phyloP scores from a whole-genome alignment of 352 stramenopile genomes.

The Phytophthora fragariaefolia region DNA sequence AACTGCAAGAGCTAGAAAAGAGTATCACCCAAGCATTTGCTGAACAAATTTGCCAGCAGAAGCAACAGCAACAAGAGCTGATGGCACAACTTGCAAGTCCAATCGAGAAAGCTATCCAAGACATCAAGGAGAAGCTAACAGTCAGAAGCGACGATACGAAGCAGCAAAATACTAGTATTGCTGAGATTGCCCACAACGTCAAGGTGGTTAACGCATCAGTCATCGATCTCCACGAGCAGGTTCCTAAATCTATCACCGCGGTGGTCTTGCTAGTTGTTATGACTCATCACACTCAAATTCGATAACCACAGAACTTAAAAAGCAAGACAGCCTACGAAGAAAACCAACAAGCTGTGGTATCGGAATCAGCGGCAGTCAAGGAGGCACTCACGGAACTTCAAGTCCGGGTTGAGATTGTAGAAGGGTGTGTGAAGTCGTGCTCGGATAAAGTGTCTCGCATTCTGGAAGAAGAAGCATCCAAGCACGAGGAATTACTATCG shows the following conservation, averaged over 20 bases:
- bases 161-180: conserved; percentile 13
- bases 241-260: conserved; percentile 13
- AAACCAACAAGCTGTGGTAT: conserved; percentile 12
- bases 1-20: conserved; percentile 25
- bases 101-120: conserved; percentile 34
- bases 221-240: conserved; percentile 39
- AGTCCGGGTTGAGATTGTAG: conserved; percentile 24
- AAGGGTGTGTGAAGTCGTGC: conserved; percentile 32
- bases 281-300: conserved; percentile 17
- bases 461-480: conserved; percentile 19
- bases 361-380: conserved; percentile 27
- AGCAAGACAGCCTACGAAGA: conserved; percentile 25
- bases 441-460: conserved; percentile 22
- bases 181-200: conserved; percentile 22
- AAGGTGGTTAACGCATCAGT: conserved; percentile 28
- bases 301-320: conserved; percentile 18
- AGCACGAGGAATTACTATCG: conserved; percentile 28
- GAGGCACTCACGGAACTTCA: conserved; percentile 30
- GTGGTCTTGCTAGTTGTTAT: not conserved
- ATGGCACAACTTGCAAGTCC: conserved; percentile 21
- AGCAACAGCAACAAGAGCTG: conserved; percentile 30
- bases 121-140: conserved; percentile 21
- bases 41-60: conserved; percentile 25
- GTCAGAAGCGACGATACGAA: conserved; percentile 10
- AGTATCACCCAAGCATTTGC: conserved; percentile 16